Percentiles rank a stretch among this genome's conserved stretches.
Evolutionary conservation across 495 filamentous ascomycete genomes (phyloP).

Genomic region (Aspergillus saccharolyticus): DNA sequence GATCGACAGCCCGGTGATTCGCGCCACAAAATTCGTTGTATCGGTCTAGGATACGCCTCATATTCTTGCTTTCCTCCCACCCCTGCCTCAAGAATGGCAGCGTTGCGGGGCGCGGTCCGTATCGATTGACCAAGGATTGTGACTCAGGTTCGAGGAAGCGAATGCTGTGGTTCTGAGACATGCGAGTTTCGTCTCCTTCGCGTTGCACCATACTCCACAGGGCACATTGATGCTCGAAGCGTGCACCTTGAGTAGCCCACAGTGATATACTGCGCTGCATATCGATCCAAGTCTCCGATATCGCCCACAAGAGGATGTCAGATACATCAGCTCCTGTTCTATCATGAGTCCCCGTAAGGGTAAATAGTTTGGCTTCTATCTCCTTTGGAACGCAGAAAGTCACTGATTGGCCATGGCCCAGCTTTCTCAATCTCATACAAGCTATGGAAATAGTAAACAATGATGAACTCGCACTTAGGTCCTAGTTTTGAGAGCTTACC

Average conservation of each 20-base stretch:
- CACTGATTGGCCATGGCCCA: constrained; percentile 14
- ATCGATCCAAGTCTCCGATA: constrained; percentile 51
- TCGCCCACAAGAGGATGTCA: constrained; percentile 56
- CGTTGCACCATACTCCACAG: constrained; percentile 14
- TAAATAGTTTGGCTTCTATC: constrained; percentile 40
- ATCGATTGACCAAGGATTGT: constrained; percentile 38
- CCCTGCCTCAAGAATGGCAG: too few relatives aligned
- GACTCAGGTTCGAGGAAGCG: constrained; percentile 46
- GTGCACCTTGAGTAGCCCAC: constrained; percentile 56
- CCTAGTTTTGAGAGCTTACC: too few relatives aligned
- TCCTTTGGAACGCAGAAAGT: constrained; percentile 44
- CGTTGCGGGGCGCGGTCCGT: too few relatives aligned
- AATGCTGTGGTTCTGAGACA: constrained; percentile 27
- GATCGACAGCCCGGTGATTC: constrained; percentile 27
- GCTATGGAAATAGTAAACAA: constrained; percentile 28
- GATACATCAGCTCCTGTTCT: constrained; percentile 26
- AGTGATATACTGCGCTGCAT: constrained; percentile 46
- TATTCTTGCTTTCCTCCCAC: too few relatives aligned
- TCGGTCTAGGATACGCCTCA: constrained; percentile 25
- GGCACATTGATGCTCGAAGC: constrained; percentile 33
- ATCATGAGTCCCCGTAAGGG: constrained; percentile 23
- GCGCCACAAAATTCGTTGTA: constrained; percentile 41
- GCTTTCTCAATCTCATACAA: constrained; percentile 57
- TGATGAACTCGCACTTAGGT: too few relatives aligned
- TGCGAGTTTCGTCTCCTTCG: not conserved